Base-by-base conservation (phyloP, 139 green algal species). In the Limnomonas spitsbergensis region DNA sequence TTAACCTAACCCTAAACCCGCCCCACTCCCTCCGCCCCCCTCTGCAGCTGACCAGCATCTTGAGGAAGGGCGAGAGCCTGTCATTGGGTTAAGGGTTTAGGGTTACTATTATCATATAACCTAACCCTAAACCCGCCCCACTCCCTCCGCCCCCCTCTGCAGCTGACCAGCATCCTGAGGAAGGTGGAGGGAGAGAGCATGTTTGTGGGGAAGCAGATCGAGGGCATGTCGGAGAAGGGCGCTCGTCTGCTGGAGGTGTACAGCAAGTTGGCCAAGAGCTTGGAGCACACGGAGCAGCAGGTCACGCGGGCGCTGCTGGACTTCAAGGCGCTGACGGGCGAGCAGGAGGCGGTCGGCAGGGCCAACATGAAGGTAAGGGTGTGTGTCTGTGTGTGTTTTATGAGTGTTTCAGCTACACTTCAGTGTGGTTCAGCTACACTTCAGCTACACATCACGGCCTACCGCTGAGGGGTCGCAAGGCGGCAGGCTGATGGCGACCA, bases 181-280 rank as follows among this genome's bases (percentile, higher is more conserved):
- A 94, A 94, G 81, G 75, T 94, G 67, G 88, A 94, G 80, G 88
- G 78, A 4, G 90, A 97, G 76, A 81, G 82, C 2, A 78, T 83
- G 73, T 87, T 85, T 29, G 78, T 97, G 42, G 73, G 69, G 26
- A 86, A 87, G 81, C 82, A 93, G 75, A 91, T 92, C n/a, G 80
- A 83, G 35, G 69, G 35, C 3, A 73, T 85, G 40, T 53, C 79
- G 40, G 90, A 90, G 77, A 86, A 88, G 72, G 83, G 91, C 77
- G 86, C 89, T 70, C 61, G 70, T 39, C 79, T 94, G 75, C 61
- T 40, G 9, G 87, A 90, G 42, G 78, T 87, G 34, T 77, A 88
- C 29, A 40, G 38, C 53, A 91, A 91, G 81, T 81, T 94, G 29
- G 71, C 82, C 34, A 82, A 77, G 47, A 83, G 79, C 4, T 78